Conservation (phyloP, 805 yeast species). For the Ogataea methanolica region DNA sequence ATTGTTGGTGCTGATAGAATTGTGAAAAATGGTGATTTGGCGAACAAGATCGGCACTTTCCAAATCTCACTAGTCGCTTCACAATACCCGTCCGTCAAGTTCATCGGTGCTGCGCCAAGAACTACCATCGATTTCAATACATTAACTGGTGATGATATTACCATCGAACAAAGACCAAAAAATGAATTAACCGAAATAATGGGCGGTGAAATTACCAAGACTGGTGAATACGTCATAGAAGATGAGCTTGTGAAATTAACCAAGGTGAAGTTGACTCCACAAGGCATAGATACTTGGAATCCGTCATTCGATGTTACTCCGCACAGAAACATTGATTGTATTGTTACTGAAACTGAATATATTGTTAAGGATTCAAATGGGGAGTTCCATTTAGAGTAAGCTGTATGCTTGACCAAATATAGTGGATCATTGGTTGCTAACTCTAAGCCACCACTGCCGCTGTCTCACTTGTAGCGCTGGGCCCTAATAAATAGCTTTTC, state of each 20-base stretch:
- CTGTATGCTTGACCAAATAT: neutral
- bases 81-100: slow-evolving; percentile 60
- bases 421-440: too few relatives aligned
- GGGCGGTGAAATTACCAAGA: slow-evolving; percentile 52
- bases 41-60: slow-evolving; percentile 93
- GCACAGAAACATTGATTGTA: slow-evolving; percentile 73
- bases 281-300: slow-evolving; percentile 85
- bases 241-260: slow-evolving; percentile 26
- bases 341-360: slow-evolving; percentile 76
- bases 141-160: slow-evolving; percentile 64
- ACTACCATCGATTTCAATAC: slow-evolving; percentile 80
- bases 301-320: slow-evolving; percentile 97
- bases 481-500: too few relatives aligned
- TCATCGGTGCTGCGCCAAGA: slow-evolving; percentile 92
- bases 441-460: too few relatives aligned
- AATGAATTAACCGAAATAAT: slow-evolving; percentile 71
- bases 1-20: slow-evolving; percentile 96
- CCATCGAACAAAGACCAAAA: slow-evolving; percentile 84
- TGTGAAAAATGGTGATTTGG: slow-evolving; percentile 90
- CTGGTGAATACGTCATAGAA: slow-evolving; percentile 28
- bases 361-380: slow-evolving; percentile 48
- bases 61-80: slow-evolving; percentile 77
- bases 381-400: slow-evolving; percentile 31
- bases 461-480: too few relatives aligned
- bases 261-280: slow-evolving; percentile 79